Conservation (phyloP, 352 stramenopile species). For the Globisporangium cylindrosporum region DNA sequence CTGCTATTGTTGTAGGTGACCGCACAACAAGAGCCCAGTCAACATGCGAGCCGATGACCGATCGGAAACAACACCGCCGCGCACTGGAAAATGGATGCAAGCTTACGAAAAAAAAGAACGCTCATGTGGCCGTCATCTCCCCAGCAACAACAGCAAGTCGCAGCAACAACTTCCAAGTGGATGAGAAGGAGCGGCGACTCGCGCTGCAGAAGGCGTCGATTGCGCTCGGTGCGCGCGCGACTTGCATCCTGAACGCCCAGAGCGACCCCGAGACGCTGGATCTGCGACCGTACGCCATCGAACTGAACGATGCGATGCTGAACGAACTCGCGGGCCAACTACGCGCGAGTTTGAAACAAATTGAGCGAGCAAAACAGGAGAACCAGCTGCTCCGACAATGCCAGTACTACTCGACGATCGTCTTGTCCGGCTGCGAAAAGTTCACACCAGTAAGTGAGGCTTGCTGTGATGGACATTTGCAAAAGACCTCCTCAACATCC, state of each 20-base stretch:
- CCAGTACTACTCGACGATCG: constrained; percentile 40
- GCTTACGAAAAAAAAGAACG: constrained; percentile 18
- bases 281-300: constrained; percentile 35
- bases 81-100: background rate
- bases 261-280: constrained; percentile 61
- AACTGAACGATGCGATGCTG: constrained; percentile 56
- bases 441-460: constrained; percentile 34
- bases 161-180: constrained; percentile 38
- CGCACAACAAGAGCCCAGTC: background rate
- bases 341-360: constrained; percentile 27
- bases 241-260: constrained; percentile 40
- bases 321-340: constrained; percentile 61
- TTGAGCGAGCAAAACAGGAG: constrained; percentile 10
- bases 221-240: constrained; percentile 41
- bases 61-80: constrained; percentile 11
- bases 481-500: background rate
- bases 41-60: constrained; percentile 13
- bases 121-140: background rate
- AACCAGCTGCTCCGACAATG: constrained; percentile 15
- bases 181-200: constrained; percentile 36
- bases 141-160: background rate
- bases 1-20: background rate
- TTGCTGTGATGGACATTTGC: background rate
- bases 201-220: constrained; percentile 35
- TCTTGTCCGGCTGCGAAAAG: constrained; percentile 54